Conservation (phyloP, 805 yeast species). For the Sugiyamaella smithiae region DNA sequence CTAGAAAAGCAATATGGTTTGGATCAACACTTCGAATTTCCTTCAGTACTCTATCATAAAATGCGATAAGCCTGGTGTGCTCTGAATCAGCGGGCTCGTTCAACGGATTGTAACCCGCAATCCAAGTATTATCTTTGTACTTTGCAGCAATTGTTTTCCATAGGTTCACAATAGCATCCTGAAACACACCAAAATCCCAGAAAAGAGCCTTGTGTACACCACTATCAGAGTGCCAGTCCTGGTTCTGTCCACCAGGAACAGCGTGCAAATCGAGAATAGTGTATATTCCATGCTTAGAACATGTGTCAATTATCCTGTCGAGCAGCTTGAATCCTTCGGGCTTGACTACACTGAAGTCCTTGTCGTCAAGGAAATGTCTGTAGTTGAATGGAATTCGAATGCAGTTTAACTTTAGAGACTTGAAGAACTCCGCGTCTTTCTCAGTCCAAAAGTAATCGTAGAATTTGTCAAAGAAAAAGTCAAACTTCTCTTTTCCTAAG, state of each 20-base stretch:
- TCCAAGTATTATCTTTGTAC: conserved; percentile 46
- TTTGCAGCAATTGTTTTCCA: conserved; percentile 47
- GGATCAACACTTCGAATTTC: conserved; percentile 45
- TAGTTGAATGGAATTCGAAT: conserved; percentile 52
- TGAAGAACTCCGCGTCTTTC: conserved; percentile 46
- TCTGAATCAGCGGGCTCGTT: conserved; percentile 51
- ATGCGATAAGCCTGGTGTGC: conserved; percentile 41
- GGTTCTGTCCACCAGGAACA: conserved; percentile 53
- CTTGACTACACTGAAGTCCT: conserved; percentile 43
- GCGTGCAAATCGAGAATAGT: conserved; percentile 49
- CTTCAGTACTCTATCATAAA: conserved; percentile 40
- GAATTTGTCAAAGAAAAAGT: conserved; percentile 49
- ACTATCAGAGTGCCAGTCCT: conserved; percentile 53
- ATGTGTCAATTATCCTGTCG: conserved; percentile 43
- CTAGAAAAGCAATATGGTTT: conserved; percentile 48
- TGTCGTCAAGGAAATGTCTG: conserved; percentile 48
- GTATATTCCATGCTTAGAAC: conserved; percentile 47
- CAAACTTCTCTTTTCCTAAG: conserved; percentile 47
- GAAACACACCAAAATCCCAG: conserved; percentile 50
- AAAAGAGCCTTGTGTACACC: conserved; percentile 46
- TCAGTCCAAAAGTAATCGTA: conserved; percentile 54
- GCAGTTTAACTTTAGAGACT: conserved; percentile 43
- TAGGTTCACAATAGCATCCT: conserved; percentile 45
- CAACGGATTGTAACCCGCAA: conserved; percentile 54
- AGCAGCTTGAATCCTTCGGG: conserved; percentile 45